phyloP scores from a whole-genome alignment of 371 early-diverging fungal species.

The Blyttiomyces sp. region DNA sequence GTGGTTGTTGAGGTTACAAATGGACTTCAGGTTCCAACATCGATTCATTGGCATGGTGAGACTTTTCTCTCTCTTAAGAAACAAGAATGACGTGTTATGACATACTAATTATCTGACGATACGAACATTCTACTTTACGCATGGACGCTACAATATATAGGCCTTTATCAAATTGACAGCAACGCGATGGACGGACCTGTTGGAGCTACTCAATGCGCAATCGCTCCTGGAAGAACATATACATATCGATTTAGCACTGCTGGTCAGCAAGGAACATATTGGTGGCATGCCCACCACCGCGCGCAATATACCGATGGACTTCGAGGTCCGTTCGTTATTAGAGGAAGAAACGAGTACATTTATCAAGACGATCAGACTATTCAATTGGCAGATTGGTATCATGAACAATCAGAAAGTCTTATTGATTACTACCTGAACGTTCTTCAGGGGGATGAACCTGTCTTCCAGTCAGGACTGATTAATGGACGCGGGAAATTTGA shows the following conservation, averaged over 20 bases:
- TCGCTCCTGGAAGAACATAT: conserved; percentile 34
- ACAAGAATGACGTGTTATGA: conserved; percentile 42
- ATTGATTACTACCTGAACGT: conserved; percentile 45
- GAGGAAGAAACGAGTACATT: conserved; percentile 58
- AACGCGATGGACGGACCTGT: conserved; percentile 57
- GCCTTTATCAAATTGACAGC: conserved; percentile 47
- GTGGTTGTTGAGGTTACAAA: conserved; percentile 38
- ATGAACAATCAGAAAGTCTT: conserved; percentile 38
- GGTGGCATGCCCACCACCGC: conserved; percentile 66
- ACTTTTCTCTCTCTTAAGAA: conserved; percentile 23
- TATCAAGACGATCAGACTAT: conserved; percentile 28
- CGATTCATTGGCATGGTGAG: conserved; percentile 67
- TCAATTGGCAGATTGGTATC: conserved; percentile 62
- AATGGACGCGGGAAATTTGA: conserved; percentile 14
- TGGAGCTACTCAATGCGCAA: conserved; percentile 13
- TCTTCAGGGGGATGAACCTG: conserved; percentile 56
- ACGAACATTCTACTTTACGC: too few relatives aligned
- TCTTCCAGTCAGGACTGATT: conserved; percentile 37
- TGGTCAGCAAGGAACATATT: conserved; percentile 70
- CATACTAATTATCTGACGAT: conserved; percentile 58
- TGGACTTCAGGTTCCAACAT: conserved; percentile 48
- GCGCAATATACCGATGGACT: conserved; percentile 82
- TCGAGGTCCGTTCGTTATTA: conserved; percentile 68
- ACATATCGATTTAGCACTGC: conserved; percentile 62
- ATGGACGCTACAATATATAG: too few relatives aligned